Percentiles rank a stretch among this genome's conserved stretches.
These are phyloP conservation scores for Boletus edulis DNA, from an alignment of 768 basidiomycete species.

Conservation along the genomic window DNA sequence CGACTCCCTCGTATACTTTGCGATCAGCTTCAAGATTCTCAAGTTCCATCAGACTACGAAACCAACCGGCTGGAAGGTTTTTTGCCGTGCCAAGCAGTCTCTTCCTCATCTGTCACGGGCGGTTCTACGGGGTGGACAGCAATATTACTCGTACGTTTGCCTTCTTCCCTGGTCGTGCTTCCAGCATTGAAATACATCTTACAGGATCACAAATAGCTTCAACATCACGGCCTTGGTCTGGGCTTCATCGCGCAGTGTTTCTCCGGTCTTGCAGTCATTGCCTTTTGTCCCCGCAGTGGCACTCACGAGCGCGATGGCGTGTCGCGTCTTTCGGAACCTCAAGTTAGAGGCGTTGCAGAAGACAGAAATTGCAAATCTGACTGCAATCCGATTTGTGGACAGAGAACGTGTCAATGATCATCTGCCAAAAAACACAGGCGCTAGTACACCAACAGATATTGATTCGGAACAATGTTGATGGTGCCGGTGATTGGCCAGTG, in stretches of 20 bases:
- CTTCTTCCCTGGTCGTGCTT: not conserved
- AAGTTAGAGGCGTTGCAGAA: slow-evolving; percentile 14
- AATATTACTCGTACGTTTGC: slow-evolving; percentile 35
- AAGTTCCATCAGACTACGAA: slow-evolving; percentile 12
- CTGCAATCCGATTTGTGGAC: slow-evolving; percentile 18
- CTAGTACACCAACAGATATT: not conserved
- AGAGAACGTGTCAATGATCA: not conserved
- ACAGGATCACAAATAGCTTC: slow-evolving; percentile 32
- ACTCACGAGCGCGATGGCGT: slow-evolving; percentile 33
- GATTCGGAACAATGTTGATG: slow-evolving; percentile 1
- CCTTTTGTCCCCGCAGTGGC: slow-evolving; percentile 30
- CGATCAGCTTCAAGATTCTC: slow-evolving; percentile 32
- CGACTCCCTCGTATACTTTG: slow-evolving; percentile 35
- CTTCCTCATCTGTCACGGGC: slow-evolving; percentile 34
- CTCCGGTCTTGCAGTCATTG: slow-evolving; percentile 22
- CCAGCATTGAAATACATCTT: not conserved
- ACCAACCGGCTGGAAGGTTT: slow-evolving; percentile 13
- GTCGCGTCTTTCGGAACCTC: slow-evolving; percentile 36
- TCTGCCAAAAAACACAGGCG: not conserved
- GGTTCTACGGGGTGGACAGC: slow-evolving; percentile 37
- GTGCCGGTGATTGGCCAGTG: not conserved
- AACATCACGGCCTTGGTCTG: slow-evolving; percentile 30
- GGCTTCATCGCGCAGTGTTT: slow-evolving; percentile 14
- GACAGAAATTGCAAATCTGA: slow-evolving; percentile 10
- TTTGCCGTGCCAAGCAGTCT: slow-evolving; percentile 17